phyloP scores from a whole-genome alignment of 495 filamentous ascomycete genomes.

The Podospora conica region DNA sequence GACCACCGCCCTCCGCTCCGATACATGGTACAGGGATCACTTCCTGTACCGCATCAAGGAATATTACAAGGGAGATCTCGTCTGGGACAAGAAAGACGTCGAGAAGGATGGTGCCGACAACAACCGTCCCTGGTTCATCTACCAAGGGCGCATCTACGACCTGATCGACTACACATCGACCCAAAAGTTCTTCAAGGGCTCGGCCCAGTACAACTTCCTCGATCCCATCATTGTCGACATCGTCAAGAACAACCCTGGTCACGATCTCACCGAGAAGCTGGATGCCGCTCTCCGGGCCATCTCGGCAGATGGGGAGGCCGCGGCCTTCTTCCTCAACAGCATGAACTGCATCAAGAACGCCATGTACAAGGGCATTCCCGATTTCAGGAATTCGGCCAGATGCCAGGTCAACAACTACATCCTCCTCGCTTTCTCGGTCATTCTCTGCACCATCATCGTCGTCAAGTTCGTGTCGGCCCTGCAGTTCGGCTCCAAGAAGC shows the following conservation, averaged over 20 bases:
- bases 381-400: slow-evolving; percentile 69
- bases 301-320: slow-evolving; percentile 31
- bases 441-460: slow-evolving; percentile 72
- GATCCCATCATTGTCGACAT: slow-evolving; percentile 55
- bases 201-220: slow-evolving; percentile 58
- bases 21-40: slow-evolving; percentile 65
- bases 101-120: slow-evolving; percentile 57
- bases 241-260: slow-evolving; percentile 67
- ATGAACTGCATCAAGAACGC: slow-evolving; percentile 74
- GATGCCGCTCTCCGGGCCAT: slow-evolving; percentile 36
- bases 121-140: slow-evolving; percentile 72
- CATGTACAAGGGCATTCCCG: slow-evolving; percentile 76
- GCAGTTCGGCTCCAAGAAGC: slow-evolving; percentile 87
- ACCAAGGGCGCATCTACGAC: slow-evolving; percentile 73
- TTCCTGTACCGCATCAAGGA: slow-evolving; percentile 78
- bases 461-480: slow-evolving; percentile 92
- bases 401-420: slow-evolving; percentile 93
- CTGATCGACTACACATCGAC: slow-evolving; percentile 88
- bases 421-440: slow-evolving; percentile 74
- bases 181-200: slow-evolving; percentile 40
- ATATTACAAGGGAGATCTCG: slow-evolving; percentile 82
- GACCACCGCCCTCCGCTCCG: slow-evolving; percentile 50
- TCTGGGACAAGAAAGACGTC: slow-evolving; percentile 52
- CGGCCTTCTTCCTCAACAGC: slow-evolving; percentile 46
- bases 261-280: slow-evolving; percentile 66